Conservation (phyloP, 305 asterid species). For the Euphrasia arctica region DNA sequence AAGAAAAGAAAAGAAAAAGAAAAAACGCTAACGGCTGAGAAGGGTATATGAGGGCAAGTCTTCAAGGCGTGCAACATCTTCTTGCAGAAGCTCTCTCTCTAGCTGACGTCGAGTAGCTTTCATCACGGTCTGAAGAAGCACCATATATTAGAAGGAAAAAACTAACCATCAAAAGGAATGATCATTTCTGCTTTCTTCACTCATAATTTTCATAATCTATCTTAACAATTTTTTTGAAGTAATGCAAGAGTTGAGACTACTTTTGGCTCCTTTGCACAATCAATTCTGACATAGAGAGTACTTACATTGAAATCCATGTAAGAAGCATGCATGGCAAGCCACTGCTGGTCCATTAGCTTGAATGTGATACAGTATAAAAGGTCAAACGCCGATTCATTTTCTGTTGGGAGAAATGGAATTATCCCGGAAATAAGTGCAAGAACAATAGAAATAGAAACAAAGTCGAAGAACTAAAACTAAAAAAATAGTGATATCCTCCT, state of each 20-base stretch:
- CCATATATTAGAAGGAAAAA: not conserved
- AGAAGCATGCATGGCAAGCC: conserved; percentile 98
- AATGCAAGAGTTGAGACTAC: not conserved
- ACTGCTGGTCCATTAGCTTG: conserved; percentile 96
- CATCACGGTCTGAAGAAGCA: conserved; percentile 70
- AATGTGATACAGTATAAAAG: conserved; percentile 91
- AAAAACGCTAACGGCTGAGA: conserved; percentile 44
- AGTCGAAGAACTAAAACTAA: not conserved
- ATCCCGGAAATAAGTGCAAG: conserved; percentile 17
- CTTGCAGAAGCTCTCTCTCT: conserved; percentile 93
- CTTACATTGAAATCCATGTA: conserved; percentile 99
- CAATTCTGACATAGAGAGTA: conserved; percentile 13
- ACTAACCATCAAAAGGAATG: not conserved
- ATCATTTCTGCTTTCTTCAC: not conserved
- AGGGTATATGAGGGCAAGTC: conserved; percentile 86
- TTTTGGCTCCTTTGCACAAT: not conserved
- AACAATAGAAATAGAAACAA: not conserved
- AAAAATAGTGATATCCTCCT: not conserved
- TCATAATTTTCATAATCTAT: too few species aligned
- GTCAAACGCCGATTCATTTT: conserved; percentile 94
- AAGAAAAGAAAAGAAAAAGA: not conserved
- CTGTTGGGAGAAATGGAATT: conserved; percentile 41
- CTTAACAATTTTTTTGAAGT: too few species aligned
- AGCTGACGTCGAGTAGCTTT: conserved; percentile 95
- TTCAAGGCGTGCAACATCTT: conserved; percentile 73